Percentiles rank a stretch among this genome's conserved stretches.
These are phyloP conservation scores for Arabis alpina DNA, from an alignment of 345 rosid genomes.

Conservation along the genomic window DNA sequence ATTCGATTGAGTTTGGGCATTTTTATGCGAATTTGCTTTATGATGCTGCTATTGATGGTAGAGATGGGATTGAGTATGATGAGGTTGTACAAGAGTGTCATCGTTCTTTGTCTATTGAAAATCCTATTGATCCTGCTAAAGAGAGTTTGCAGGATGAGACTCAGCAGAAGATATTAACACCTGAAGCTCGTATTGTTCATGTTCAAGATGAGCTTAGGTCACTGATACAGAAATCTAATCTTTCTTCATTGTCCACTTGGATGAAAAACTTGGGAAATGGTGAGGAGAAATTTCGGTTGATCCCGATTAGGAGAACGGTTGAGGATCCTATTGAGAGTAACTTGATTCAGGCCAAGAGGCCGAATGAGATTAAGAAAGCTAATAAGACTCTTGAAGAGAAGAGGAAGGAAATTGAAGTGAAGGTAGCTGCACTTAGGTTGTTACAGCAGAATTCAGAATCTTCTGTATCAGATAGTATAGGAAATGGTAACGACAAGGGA, in stretches of 20 bases:
- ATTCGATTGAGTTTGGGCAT: constrained; percentile 80
- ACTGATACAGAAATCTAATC: constrained; percentile 72
- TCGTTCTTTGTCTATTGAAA: constrained; percentile 72
- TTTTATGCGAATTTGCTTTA: constrained; percentile 85
- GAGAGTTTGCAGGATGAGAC: constrained; percentile 88
- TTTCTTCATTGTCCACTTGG: constrained; percentile 77
- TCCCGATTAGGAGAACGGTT: constrained; percentile 68
- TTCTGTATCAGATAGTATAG: constrained; percentile 44
- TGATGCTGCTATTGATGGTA: constrained; percentile 72
- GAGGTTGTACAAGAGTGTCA: constrained; percentile 87
- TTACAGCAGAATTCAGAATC: constrained; percentile 82
- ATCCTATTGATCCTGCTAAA: constrained; percentile 87
- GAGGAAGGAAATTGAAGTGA: constrained; percentile 95
- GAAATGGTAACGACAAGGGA: constrained; percentile 53
- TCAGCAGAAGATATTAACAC: constrained; percentile 69
- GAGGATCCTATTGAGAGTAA: constrained; percentile 93
- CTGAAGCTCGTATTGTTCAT: constrained; percentile 76
- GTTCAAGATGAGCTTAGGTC: constrained; percentile 77
- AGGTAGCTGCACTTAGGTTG: constrained; percentile 88
- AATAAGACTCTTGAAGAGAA: constrained; percentile 87
- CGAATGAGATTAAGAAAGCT: constrained; percentile 93
- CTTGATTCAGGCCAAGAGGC: constrained; percentile 72
- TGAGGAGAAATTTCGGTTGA: constrained; percentile 76
- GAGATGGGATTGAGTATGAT: constrained; percentile 64
- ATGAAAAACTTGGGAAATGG: constrained; percentile 86